phyloP scores from a whole-genome alignment of 2,329 filamentous ascomycete species.

The Coniochaeta hoffmannii region DNA sequence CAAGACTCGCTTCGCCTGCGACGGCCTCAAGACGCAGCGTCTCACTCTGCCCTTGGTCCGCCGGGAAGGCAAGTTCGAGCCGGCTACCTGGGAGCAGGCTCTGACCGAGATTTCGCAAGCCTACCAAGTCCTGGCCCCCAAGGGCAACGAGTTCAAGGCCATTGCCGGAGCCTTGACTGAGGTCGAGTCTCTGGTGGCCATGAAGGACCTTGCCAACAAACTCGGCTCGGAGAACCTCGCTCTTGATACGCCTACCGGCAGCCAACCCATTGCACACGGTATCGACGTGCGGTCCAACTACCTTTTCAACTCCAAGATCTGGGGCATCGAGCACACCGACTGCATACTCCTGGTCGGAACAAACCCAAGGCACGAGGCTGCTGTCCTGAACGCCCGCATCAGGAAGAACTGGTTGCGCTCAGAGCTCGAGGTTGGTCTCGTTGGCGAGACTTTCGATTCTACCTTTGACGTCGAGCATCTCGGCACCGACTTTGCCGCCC shows the following conservation, averaged over 20 bases:
- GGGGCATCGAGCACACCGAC: slow-evolving; percentile 89
- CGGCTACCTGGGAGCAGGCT: slow-evolving; percentile 92
- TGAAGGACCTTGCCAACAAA: slow-evolving; percentile 96
- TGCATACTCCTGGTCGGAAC: slow-evolving; percentile 87
- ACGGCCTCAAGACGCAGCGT: slow-evolving; percentile 92
- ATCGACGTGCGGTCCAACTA: slow-evolving; percentile 92
- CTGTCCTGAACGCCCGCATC: slow-evolving; percentile 91
- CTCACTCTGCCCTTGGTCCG: slow-evolving; percentile 88
- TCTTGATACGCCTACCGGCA: slow-evolving; percentile 81
- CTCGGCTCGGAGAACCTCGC: slow-evolving; percentile 94
- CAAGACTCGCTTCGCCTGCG: slow-evolving; percentile 93
- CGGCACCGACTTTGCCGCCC: slow-evolving; percentile 66
- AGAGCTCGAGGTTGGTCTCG: slow-evolving; percentile 83
- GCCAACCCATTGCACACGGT: slow-evolving; percentile 80
- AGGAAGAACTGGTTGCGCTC: slow-evolving; percentile 97
- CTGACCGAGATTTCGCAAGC: slow-evolving; percentile 79
- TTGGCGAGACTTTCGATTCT: slow-evolving; percentile 85
- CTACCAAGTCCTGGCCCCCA: slow-evolving; percentile 70
- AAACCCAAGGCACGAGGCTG: slow-evolving; percentile 92
- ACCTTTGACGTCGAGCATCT: slow-evolving; percentile 95
- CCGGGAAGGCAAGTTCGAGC: slow-evolving; percentile 82
- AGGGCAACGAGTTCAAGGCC: slow-evolving; percentile 92
- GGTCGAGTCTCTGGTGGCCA: slow-evolving; percentile 86
- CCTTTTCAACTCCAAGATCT: slow-evolving; percentile 92
- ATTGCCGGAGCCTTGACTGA: slow-evolving; percentile 88